Conservation (phyloP, 257 asterid species). For the Primulina huaijiensis region DNA sequence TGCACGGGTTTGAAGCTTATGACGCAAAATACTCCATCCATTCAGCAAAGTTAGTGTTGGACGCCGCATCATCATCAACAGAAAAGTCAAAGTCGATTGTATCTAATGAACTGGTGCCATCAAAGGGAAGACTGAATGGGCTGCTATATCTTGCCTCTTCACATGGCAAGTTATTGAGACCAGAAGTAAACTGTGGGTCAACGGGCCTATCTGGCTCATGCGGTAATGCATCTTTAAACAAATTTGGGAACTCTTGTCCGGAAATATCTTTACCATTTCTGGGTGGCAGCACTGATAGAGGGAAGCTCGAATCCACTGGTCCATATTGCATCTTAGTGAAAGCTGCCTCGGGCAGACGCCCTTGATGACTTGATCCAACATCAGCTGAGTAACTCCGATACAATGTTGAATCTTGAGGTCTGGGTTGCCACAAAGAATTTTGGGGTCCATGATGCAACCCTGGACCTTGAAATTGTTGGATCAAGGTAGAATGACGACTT, state of each 20-base stretch:
- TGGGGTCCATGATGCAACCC: slow-evolving; percentile 25
- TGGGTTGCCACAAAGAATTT: slow-evolving; percentile 34
- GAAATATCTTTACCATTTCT: slow-evolving; percentile 20
- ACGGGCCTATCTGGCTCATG: slow-evolving; percentile 26
- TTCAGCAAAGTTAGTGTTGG: neutral
- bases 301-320: slow-evolving; percentile 27
- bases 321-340: slow-evolving; percentile 28
- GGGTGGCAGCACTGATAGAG: slow-evolving; percentile 16
- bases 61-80: neutral
- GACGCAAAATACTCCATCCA: neutral
- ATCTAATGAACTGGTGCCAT: slow-evolving; percentile 7
- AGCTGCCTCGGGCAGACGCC: slow-evolving; percentile 23
- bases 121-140: slow-evolving; percentile 20
- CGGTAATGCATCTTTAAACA: slow-evolving; percentile 27
- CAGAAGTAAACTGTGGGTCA: slow-evolving; percentile 29
- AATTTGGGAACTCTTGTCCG: slow-evolving; percentile 21
- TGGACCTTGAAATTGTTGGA: slow-evolving; percentile 29
- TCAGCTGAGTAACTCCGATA: slow-evolving; percentile 17
- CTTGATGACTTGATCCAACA: slow-evolving; percentile 20
- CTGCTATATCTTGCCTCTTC: slow-evolving; percentile 7
- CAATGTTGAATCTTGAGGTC: slow-evolving; percentile 24
- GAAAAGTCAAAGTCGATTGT: neutral
- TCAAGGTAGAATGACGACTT: slow-evolving; percentile 30
- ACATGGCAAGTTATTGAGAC: slow-evolving; percentile 20
- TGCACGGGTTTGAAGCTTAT: neutral